These are phyloP conservation scores for Trichoderma sp. DNA, from an alignment of 2,329 filamentous ascomycete genomes.

Conservation along the genomic window DNA sequence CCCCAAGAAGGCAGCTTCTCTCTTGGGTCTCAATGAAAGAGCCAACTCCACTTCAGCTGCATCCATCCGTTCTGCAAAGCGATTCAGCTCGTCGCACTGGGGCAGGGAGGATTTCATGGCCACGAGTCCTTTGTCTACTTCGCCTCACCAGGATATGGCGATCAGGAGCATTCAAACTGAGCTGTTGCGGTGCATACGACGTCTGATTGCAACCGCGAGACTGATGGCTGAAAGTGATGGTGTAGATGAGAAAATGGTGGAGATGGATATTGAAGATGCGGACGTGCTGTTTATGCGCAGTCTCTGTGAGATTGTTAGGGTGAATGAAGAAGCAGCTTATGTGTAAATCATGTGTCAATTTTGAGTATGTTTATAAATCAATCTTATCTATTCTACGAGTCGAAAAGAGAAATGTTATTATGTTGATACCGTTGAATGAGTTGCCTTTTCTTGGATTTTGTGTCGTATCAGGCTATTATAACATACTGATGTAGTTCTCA, in stretches of 20 bases:
- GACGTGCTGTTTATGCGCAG: conserved; percentile 42
- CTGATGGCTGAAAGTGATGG: conserved; percentile 34
- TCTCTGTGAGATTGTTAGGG: conserved; percentile 43
- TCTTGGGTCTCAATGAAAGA: conserved; percentile 46
- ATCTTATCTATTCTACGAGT: background rate
- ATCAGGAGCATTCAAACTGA: conserved; percentile 49
- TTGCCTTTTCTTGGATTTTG: background rate
- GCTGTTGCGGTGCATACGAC: conserved; percentile 49
- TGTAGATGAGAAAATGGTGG: conserved; percentile 32
- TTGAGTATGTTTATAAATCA: background rate
- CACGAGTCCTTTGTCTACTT: conserved; percentile 21
- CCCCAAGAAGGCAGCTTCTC: conserved; percentile 51
- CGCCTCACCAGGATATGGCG: conserved; percentile 33
- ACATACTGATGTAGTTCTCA: background rate
- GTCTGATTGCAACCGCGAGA: conserved; percentile 50
- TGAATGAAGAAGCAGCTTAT: conserved; percentile 34
- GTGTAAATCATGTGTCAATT: background rate
- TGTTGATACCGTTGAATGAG: background rate
- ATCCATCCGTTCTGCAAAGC: conserved; percentile 28
- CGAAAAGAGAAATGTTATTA: background rate
- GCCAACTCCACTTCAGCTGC: conserved; percentile 23
- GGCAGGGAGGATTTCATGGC: conserved; percentile 30
- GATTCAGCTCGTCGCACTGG: conserved; percentile 30
- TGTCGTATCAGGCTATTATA: background rate
- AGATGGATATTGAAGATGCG: conserved; percentile 32